Evolutionary conservation across 2,329 filamentous ascomycete species (phyloP).

Genomic region (Arachnopeziza araneosa): DNA sequence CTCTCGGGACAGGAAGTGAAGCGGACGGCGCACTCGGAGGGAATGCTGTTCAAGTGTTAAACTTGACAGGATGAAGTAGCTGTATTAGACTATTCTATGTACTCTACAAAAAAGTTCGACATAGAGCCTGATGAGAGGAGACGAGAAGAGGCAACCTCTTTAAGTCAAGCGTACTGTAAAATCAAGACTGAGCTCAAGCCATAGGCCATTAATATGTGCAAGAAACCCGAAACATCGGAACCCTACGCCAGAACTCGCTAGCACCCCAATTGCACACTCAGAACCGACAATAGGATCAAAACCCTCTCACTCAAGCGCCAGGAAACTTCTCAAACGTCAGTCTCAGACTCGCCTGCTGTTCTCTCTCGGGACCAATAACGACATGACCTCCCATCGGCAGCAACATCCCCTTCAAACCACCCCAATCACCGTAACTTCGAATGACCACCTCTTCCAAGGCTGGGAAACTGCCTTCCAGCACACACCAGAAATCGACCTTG

Average conservation of each 20-base stretch:
- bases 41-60: conserved; percentile 52
- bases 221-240: not conserved
- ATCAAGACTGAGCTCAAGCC: not conserved
- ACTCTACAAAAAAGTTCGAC: not conserved
- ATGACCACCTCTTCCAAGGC: not conserved
- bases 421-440: not conserved
- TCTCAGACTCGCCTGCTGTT: not conserved
- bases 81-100: not conserved
- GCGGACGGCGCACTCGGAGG: conserved; percentile 52
- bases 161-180: not conserved
- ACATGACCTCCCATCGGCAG: not conserved
- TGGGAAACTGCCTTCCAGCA: not conserved
- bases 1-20: conserved; percentile 41
- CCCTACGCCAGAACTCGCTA: not conserved
- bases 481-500: not conserved
- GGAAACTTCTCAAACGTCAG: not conserved
- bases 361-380: not conserved
- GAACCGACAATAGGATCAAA: not conserved
- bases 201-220: not conserved
- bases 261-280: not conserved
- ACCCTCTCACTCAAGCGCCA: not conserved
- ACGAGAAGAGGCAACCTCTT: not conserved
- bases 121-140: not conserved
- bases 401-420: not conserved
- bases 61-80: conserved; percentile 14